Base-by-base conservation (phyloP, 2,329 filamentous ascomycete species). In the Sporothrix variecibatus region DNA sequence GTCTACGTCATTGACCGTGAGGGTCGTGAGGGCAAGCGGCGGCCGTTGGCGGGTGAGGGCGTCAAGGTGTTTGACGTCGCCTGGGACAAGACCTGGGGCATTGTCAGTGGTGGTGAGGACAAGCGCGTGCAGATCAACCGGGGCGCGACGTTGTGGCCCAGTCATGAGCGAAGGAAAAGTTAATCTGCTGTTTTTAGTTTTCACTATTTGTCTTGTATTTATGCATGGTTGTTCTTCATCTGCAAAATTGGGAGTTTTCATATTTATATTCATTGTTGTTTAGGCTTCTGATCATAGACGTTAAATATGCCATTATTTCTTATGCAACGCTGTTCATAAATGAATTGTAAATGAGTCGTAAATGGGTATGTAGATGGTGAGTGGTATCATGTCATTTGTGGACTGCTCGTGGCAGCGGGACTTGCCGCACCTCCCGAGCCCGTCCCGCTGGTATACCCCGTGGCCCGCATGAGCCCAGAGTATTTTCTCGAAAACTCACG, bases 101-200 rank as follows among this genome's bases (percentile, higher is more conserved):
- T 99, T 81, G 92, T 98, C 62, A 97, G 93, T 79, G 94, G 87
- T 60, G 94, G 95, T 20, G 95, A 98, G 87, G 96, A 99, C 81
- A 97, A 96, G 85, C 91, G 90, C 85, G 91, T 99, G 79, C 96
- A 99, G 86, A 90, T 99, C 75, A 98, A 99, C 82, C 87, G 88
- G 77, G 90, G 23, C 86, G 88, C 76, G 87, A 85, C 74, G 77
- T 89, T 60, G 79, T 88, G 62, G 79, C 81, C 15, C 40, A 60
- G 56, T 28, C 60, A 73, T 72, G 72, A 67, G 26, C 11, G 15
- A 40, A 38, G 51, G 3, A 73, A 75, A 67, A 51, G 46, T 67
- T 65, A 72, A 56, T 74, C 64, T 69, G 26, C 49, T 15, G n/a
- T 62, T 72, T 56, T 46, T 53, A 60, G 15, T 71, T 62, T 53